phyloP scores from a whole-genome alignment of 2,329 filamentous ascomycete species.

The Fusarium newnesense region DNA sequence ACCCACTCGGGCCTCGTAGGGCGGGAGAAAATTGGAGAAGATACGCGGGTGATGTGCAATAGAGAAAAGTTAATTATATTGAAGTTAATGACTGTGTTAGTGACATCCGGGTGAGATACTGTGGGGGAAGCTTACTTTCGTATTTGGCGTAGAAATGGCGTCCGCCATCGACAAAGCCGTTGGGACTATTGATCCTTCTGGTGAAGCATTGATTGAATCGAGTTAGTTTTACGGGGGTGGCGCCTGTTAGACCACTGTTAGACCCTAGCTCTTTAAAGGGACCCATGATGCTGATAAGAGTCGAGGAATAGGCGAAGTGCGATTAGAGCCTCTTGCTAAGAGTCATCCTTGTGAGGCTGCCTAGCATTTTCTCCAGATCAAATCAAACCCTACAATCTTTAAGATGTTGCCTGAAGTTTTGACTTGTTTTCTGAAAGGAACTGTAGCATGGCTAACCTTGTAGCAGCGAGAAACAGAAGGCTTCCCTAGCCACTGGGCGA shows the following conservation, averaged over 20 bases:
- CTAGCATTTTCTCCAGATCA: background rate
- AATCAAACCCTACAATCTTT: background rate
- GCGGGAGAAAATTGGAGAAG: constrained; percentile 6
- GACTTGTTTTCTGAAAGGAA: background rate
- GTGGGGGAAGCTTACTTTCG: background rate
- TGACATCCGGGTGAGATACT: background rate
- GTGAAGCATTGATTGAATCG: constrained; percentile 8
- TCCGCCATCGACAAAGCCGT: background rate
- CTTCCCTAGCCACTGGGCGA: background rate
- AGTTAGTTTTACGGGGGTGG: constrained; percentile 9
- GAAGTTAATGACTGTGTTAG: background rate
- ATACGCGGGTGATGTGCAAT: background rate
- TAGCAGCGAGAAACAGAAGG: no score
- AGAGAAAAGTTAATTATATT: background rate
- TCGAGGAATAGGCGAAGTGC: background rate
- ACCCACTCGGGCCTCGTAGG: constrained; percentile 1
- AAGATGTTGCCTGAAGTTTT: background rate
- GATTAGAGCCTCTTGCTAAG: background rate
- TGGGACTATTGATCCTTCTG: constrained; percentile 14
- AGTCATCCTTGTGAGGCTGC: background rate
- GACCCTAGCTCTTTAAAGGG: constrained; percentile 10
- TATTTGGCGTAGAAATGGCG: constrained; percentile 2
- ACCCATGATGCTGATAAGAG: background rate
- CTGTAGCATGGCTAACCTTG: background rate
- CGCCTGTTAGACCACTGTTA: background rate